Evolutionary conservation across 2,329 filamentous ascomycete species (phyloP).

Genomic region (Ceratocystiopsis brevicomis): DNA sequence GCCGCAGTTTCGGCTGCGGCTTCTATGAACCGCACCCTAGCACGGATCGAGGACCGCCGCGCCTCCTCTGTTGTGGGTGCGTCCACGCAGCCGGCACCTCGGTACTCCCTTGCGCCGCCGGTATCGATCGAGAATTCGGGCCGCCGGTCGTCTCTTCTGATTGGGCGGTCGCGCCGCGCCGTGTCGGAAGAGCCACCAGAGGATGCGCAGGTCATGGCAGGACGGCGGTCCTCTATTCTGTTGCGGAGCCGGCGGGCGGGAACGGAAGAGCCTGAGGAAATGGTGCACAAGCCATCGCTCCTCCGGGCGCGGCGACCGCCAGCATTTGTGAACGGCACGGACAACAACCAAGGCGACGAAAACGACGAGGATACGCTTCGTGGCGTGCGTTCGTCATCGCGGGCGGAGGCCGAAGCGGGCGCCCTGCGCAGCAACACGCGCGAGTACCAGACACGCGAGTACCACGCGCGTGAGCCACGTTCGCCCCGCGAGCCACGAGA

Average conservation of each 20-base stretch:
- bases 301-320: constrained; percentile 24
- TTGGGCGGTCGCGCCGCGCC: constrained; percentile 24
- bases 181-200: constrained; percentile 31
- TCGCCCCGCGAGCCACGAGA: background rate
- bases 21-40: constrained; percentile 15
- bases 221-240: constrained; percentile 23
- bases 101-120: constrained; percentile 19
- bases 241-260: constrained; percentile 18
- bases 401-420: constrained; percentile 37
- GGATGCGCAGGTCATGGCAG: background rate
- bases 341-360: constrained; percentile 19
- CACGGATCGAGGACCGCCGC: constrained; percentile 29
- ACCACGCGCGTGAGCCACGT: constrained; percentile 10
- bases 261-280: constrained; percentile 31
- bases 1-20: too few species aligned
- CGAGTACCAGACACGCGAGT: constrained; percentile 3
- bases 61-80: constrained; percentile 24
- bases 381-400: constrained; percentile 35
- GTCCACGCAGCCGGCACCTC: constrained; percentile 27
- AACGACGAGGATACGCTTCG: constrained; percentile 2
- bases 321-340: constrained; percentile 25
- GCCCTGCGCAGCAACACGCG: constrained; percentile 18
- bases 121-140: constrained; percentile 22
- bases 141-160: constrained; percentile 34
- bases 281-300: constrained; percentile 28